phyloP scores from a whole-genome alignment of 2,329 filamentous ascomycete species.

The Metarhizium rileyi region DNA sequence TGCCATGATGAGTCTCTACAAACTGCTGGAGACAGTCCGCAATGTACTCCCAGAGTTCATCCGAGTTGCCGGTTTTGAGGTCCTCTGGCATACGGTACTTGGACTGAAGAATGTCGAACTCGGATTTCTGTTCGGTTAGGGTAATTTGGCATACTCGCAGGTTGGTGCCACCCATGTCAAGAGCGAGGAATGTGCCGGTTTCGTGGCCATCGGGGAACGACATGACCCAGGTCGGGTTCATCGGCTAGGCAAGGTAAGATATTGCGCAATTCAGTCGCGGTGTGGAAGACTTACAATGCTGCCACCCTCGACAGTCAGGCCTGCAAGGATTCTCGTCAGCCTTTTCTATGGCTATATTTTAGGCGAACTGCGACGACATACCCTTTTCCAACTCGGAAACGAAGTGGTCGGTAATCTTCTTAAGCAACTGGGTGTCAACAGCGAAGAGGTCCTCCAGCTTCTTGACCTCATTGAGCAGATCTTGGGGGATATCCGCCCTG shows the following conservation, averaged over 20 bases:
- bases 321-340: constrained; percentile 30
- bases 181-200: constrained; percentile 75
- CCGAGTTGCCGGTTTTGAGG: constrained; percentile 72
- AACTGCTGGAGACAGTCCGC: constrained; percentile 89
- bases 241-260: constrained; percentile 51
- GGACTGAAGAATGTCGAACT: constrained; percentile 91
- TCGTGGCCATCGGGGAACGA: constrained; percentile 78
- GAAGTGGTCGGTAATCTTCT: constrained; percentile 85
- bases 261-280: neutral
- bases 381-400: constrained; percentile 79
- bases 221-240: constrained; percentile 98
- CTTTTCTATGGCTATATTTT: neutral
- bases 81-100: constrained; percentile 94
- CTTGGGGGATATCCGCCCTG: constrained; percentile 81
- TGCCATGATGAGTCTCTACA: constrained; percentile 72
- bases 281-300: constrained; percentile 63
- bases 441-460: constrained; percentile 76
- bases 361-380: constrained; percentile 19
- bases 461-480: constrained; percentile 71
- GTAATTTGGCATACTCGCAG: constrained; percentile 89
- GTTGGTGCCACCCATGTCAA: constrained; percentile 97
- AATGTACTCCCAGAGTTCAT: constrained; percentile 91
- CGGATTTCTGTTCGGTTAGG: constrained; percentile 75
- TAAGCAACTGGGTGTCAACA: constrained; percentile 68
- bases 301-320: constrained; percentile 76